A percentile compares a stretch with the other conserved stretches of the same genome.
These are phyloP conservation scores for Cystoderma amianthinum DNA, from an alignment of 768 basidiomycete genomes.

Conservation along the genomic window DNA sequence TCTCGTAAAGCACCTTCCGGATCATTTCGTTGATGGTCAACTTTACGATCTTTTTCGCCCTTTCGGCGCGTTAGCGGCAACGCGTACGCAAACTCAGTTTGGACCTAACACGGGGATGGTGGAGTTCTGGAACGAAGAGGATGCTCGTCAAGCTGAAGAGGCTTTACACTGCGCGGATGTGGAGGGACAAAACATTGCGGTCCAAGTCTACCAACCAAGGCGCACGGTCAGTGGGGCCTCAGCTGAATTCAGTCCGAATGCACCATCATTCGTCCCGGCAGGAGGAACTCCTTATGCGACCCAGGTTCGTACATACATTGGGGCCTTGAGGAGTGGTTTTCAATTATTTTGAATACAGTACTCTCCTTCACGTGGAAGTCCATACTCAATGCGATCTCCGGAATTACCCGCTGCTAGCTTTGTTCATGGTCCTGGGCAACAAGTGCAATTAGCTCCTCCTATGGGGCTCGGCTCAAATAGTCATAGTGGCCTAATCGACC, in stretches of 20 bases:
- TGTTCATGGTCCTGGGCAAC: conserved; percentile 84
- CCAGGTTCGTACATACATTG: conserved; percentile 36
- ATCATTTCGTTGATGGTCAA: conserved; percentile 56
- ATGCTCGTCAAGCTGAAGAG: conserved; percentile 72
- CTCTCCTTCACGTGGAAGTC: conserved; percentile 38
- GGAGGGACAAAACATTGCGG: conserved; percentile 79
- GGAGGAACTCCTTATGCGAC: conserved; percentile 55
- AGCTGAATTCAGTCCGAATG: conserved; percentile 66
- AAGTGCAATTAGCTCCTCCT: conserved; percentile 76
- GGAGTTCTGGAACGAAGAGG: conserved; percentile 86
- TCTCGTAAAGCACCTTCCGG: conserved; percentile 79
- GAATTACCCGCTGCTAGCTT: conserved; percentile 46
- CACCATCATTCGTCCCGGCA: conserved; percentile 71
- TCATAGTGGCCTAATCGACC: conserved; percentile 84
- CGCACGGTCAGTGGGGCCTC: conserved; percentile 41
- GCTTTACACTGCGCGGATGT: conserved; percentile 81
- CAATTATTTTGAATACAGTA: not conserved
- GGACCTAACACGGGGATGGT: conserved; percentile 73
- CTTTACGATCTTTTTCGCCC: conserved; percentile 84
- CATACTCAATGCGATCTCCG: conserved; percentile 30
- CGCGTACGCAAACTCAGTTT: conserved; percentile 65
- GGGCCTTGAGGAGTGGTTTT: not conserved
- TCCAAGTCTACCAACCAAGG: conserved; percentile 69
- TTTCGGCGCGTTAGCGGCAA: conserved; percentile 78
- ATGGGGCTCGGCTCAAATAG: conserved; percentile 72